Evolutionary conservation across 1,284 basidiomycete genomes (phyloP).

Genomic region (Moesziomyces globuligerus): DNA sequence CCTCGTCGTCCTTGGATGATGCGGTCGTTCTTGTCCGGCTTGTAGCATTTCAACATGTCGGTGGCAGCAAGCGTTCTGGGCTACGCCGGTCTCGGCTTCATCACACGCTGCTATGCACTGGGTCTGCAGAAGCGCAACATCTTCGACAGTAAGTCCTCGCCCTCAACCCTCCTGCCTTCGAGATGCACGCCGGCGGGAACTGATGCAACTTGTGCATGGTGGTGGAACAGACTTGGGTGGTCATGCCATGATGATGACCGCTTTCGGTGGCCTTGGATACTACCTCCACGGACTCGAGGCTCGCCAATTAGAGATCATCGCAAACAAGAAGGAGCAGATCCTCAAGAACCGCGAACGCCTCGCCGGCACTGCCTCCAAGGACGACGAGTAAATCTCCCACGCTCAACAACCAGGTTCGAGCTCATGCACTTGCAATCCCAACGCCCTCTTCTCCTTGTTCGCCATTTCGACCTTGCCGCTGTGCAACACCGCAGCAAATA

Average conservation of each 20-base stretch:
- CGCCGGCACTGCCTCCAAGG: constrained; percentile 7
- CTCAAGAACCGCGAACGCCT: constrained; percentile 51
- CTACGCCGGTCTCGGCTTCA: constrained; percentile 64
- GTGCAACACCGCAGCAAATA: no score
- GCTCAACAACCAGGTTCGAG: background rate
- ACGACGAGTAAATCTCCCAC: constrained; percentile 18
- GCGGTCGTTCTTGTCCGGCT: no score
- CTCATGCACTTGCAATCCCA: no score
- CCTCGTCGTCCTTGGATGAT: no score
- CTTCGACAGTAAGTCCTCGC: constrained; percentile 60
- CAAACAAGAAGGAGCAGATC: constrained; percentile 62
- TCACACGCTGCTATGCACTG: constrained; percentile 65
- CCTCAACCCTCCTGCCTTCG: background rate
- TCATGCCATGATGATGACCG: constrained; percentile 58
- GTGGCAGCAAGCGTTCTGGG: constrained; percentile 61
- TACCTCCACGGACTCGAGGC: constrained; percentile 63
- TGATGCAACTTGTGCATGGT: background rate
- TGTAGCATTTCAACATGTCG: constrained; percentile 20
- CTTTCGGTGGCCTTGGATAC: constrained; percentile 62
- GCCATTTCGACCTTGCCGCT: no score
- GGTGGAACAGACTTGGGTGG: constrained; percentile 56
- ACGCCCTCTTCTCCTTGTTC: no score
- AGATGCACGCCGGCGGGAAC: no score
- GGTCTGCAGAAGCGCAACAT: constrained; percentile 66
- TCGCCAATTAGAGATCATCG: constrained; percentile 54